These are phyloP conservation scores for Metschnikowia anglica DNA, from an alignment of 805 yeast genomes.

Conservation along the genomic window DNA sequence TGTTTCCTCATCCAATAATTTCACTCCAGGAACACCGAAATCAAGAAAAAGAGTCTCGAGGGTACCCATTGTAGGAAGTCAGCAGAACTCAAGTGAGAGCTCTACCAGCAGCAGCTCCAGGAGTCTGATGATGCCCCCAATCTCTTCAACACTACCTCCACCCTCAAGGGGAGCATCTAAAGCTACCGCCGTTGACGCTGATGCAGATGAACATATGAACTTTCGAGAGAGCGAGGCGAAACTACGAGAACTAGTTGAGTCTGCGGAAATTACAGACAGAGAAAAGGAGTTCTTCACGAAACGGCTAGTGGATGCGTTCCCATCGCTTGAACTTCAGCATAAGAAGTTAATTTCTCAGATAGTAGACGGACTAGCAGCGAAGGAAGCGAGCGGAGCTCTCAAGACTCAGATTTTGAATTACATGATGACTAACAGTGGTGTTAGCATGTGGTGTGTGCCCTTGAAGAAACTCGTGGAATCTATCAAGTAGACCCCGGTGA, in stretches of 20 bases:
- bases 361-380: constrained; percentile 9
- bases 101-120: constrained; percentile 6
- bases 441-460: constrained; percentile 66
- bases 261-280: constrained; percentile 4
- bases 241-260: constrained; percentile 11
- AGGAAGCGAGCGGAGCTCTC: constrained; percentile 23
- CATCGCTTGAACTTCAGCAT: constrained; percentile 12
- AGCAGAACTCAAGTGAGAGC: constrained; percentile 4
- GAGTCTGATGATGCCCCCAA: constrained; percentile 8
- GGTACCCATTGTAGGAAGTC: constrained; percentile 5
- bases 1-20: constrained; percentile 17
- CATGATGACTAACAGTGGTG: constrained; percentile 58
- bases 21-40: constrained; percentile 8
- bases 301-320: constrained; percentile 14
- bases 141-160: constrained; percentile 1
- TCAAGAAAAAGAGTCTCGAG: constrained; percentile 15
- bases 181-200: neutral
- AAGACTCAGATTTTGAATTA: constrained; percentile 44
- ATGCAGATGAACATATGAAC: neutral
- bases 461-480: constrained; percentile 48
- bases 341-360: constrained; percentile 15
- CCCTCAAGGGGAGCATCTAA: neutral
- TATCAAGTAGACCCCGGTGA: neutral
- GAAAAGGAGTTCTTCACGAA: constrained; percentile 13
- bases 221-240: constrained; percentile 4